Base-by-base conservation (phyloP, 495 filamentous ascomycete genomes). In the Aspergillus leporis region DNA sequence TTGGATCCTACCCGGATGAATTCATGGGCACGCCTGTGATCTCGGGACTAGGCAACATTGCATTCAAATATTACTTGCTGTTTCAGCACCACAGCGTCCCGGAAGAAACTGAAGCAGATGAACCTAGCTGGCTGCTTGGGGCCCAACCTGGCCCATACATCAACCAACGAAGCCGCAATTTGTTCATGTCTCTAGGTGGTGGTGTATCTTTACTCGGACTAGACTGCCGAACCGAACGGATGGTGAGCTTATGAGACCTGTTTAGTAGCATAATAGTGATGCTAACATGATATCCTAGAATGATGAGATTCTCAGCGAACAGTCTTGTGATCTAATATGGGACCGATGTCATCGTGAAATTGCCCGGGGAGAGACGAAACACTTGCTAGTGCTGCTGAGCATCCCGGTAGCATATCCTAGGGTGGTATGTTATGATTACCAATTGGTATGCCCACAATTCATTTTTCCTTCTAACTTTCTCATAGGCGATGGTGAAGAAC, bases 31-130 rank as follows among this genome's bases (percentile, higher is more conserved):
- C 88, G n/a, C 85, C 88, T 18, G 90, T 98, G 14, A 95, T 98
- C 64, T 88, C 85, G 3, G 94, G 94, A 4, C 72, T 98, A 40
- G 94, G 94, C 10, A 87, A 87, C 49, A 85, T 97, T 49, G 94
- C 93, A 1, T 97, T 93, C 80, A 98, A 98, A 69, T 97, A 97
- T 67, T 98, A 98, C 66, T 86, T 98, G 85, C 81, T 98, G 7
- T 98, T 98, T 76, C 94, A 98, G 72, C 94, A 98, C 66, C 94
- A 98, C 70, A 94, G 87, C 64, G 78, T 93, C 21, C 79, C 82
- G 0, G 84, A 88, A 16, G 93, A 97, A 72, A 88, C 84, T 1
- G 85, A 92, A 61, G 75, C 83, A 56, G 82, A 90, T 16, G 94
- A 98, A 70, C 92, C 93, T 9, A 96, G 90, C 70, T 98, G 95